Percentiles rank a stretch among this genome's conserved stretches.
These are phyloP conservation scores for Aspergillus sp. DNA, from an alignment of 2,329 filamentous ascomycete genomes.

Conservation along the genomic window DNA sequence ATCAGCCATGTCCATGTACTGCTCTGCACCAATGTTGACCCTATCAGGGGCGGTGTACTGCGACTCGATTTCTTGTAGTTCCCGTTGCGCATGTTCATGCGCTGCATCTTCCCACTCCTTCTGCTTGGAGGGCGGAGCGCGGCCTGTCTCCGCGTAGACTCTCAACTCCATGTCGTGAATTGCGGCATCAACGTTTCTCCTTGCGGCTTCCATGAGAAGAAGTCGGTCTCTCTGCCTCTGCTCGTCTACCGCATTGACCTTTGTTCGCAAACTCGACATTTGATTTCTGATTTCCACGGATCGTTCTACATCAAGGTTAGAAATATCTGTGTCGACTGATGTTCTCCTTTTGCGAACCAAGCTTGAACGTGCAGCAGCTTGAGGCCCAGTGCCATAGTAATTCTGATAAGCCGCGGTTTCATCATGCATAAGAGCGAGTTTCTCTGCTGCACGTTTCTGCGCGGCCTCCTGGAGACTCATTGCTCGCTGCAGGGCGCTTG, in stretches of 20 bases:
- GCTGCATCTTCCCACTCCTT: constrained; percentile 78
- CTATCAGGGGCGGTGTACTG: constrained; percentile 52
- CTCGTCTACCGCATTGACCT: constrained; percentile 39
- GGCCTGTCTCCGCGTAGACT: constrained; percentile 71
- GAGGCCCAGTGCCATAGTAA: constrained; percentile 64
- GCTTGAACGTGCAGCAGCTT: constrained; percentile 43
- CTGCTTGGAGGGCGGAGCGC: constrained; percentile 62
- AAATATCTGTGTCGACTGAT: constrained; percentile 59
- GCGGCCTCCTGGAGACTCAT: constrained; percentile 73
- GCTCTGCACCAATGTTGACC: constrained; percentile 72
- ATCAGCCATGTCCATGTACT: constrained; percentile 70
- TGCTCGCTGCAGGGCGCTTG: constrained; percentile 17
- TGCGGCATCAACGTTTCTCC: constrained; percentile 76
- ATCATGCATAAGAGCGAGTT: constrained; percentile 73
- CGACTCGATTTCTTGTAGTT: constrained; percentile 54
- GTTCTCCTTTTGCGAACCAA: constrained; percentile 58
- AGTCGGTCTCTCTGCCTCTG: constrained; percentile 66
- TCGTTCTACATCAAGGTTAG: constrained; percentile 60
- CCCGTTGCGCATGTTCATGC: constrained; percentile 60
- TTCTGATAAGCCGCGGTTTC: constrained; percentile 65
- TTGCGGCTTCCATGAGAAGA: constrained; percentile 69
- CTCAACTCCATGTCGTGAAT: constrained; percentile 78
- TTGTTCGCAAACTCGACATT: constrained; percentile 75
- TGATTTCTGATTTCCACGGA: constrained; percentile 70
- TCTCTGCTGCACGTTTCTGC: constrained; percentile 78